A percentile compares a stretch with the other conserved stretches of the same genome.
phyloP scores from a whole-genome alignment of 306 rosid species.

The Rubus parviflorus region DNA sequence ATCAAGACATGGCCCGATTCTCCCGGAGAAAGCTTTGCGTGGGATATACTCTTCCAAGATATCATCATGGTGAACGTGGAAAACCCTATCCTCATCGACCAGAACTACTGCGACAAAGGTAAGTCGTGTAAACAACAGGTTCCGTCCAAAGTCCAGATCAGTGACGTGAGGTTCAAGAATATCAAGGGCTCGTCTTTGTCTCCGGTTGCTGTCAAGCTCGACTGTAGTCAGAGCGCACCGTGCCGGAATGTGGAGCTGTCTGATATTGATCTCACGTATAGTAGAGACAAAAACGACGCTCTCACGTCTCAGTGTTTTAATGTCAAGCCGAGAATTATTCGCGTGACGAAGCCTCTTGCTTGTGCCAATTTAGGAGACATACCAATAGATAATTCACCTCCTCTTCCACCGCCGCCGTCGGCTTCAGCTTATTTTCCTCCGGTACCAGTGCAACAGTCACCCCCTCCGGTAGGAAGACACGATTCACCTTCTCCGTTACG shows the following conservation, averaged over 20 bases:
- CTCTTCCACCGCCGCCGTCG: neutral
- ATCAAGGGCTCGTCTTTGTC: constrained; percentile 32
- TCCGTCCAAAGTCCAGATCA: constrained; percentile 47
- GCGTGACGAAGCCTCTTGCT: constrained; percentile 13
- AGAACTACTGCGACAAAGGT: constrained; percentile 49
- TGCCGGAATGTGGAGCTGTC: constrained; percentile 38
- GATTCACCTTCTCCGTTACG: neutral
- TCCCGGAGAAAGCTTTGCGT: neutral
- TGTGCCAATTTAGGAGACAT: constrained; percentile 8
- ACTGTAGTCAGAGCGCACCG: constrained; percentile 33
- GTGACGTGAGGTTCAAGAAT: constrained; percentile 43
- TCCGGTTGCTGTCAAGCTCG: constrained; percentile 30
- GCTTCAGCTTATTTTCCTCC: neutral
- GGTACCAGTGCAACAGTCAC: neutral
- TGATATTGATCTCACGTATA: constrained; percentile 33
- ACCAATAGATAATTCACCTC: neutral
- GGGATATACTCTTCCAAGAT: constrained; percentile 37
- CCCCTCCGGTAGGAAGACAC: neutral
- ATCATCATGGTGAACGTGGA: constrained; percentile 40
- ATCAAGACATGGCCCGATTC: constrained; percentile 50
- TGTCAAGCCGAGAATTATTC: constrained; percentile 31
- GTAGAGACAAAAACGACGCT: constrained; percentile 14
- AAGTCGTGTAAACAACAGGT: neutral
- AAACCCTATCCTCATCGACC: constrained; percentile 46
- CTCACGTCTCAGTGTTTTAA: constrained; percentile 30